Evolutionary conservation across 208 protist species (phyloP).

Genomic region (Leishmania tarentolae): DNA sequence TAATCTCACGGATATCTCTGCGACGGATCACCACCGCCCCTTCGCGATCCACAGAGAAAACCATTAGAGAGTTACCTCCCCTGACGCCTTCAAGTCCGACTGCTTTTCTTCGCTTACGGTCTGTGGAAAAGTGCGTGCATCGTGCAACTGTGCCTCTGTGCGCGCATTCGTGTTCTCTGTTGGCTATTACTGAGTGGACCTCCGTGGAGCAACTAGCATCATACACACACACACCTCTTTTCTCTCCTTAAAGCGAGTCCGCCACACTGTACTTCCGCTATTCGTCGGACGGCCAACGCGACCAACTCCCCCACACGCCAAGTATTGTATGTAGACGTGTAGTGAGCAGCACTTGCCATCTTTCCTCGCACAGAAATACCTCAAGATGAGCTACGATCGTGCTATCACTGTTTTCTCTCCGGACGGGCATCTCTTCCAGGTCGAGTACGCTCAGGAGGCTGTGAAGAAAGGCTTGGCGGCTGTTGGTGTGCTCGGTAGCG

Average conservation of each 20-base stretch:
- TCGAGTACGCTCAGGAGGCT: slow-evolving; percentile 99
- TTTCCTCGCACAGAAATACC: not conserved
- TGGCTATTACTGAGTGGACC: not conserved
- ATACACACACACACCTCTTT: not conserved
- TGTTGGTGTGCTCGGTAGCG: slow-evolving; percentile 88
- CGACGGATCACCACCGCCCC: not conserved
- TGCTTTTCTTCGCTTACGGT: not conserved
- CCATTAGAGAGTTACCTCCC: not conserved
- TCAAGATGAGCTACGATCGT: slow-evolving; percentile 97
- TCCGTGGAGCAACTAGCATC: not conserved
- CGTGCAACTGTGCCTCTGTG: not conserved
- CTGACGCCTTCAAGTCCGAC: not conserved
- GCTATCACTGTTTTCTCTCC: slow-evolving; percentile 99
- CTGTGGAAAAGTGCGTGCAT: not conserved
- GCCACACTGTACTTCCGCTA: not conserved
- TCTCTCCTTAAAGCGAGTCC: not conserved
- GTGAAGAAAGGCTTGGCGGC: slow-evolving; percentile 97
- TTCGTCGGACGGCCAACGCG: not conserved
- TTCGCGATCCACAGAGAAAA: not conserved
- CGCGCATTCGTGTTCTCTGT: not conserved
- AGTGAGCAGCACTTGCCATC: not conserved
- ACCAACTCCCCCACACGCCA: not conserved
- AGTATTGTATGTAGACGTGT: not conserved
- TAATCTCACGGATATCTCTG: not conserved
- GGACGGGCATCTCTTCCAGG: slow-evolving; percentile 99